Evolutionary conservation across 2,329 filamentous ascomycete species (phyloP), one percentile per base, ranked within the genome.

Genomic region (Diaporthe aspalathi): DNA sequence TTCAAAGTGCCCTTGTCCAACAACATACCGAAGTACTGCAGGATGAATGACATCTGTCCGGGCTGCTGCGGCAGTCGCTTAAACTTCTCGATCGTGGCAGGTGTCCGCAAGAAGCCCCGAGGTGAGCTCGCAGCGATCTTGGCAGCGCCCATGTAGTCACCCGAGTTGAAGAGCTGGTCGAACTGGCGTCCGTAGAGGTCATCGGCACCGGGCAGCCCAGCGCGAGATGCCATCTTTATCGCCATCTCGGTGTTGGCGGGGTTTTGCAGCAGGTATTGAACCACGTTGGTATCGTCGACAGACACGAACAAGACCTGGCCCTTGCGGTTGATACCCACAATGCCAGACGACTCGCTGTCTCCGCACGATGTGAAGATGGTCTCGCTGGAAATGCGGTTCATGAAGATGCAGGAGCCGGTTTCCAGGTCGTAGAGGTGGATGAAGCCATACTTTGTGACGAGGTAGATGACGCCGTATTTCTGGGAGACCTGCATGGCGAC

Each of bases 321-420:
- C 86, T 97, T 97, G 79, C 97, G 92, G 85, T 99, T 99, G 80
- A 99, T 95, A 76, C 94, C 94, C 67, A 99, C 89, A 74, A 99
- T 92, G 77, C 97, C 97, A 56, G 92, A 90, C 22, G 94, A 97
- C 27, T 94, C 91, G 68, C 89, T 88, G 80, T 99, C 96, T 45
- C 91, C 85, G 57, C 94, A 92, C 24, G 95, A 98, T 32, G 95
- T 97, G 85, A 99, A 99, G 81, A 99, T 98, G 32, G 96, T 99
- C 81, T 99, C 96, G 86, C 94, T 97, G 43, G 96, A 99, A 79
- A 99, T 99, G 77, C 97, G 93, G 88, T 99, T 99, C 94, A 99
- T 97, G 89, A 98, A 99, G 80, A 99, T 96, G 81, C 94, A 97
- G 16, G 93, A 93, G 71, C 94, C 97, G 9, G 93, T 96, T 86